Conservation (phyloP, 495 filamentous ascomycete genomes). For the Neurospora discreta region DNA sequence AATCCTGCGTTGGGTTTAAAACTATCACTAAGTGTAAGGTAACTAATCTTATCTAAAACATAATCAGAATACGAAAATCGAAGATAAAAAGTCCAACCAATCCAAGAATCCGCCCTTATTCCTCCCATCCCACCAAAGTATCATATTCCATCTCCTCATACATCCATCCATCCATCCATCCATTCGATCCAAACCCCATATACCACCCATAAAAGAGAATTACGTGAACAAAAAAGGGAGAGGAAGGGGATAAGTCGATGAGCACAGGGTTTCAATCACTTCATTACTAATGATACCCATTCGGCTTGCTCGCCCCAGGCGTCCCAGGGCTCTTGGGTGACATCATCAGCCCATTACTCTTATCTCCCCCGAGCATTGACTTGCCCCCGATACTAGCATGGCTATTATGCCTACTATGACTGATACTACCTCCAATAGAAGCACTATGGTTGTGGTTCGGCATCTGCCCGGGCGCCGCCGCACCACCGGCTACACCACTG, state of each 20-base stretch:
- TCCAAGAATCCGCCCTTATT: background rate
- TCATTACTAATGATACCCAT: conserved; percentile 7
- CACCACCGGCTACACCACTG: background rate
- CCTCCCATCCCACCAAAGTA: background rate
- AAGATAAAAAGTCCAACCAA: background rate
- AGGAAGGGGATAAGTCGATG: background rate
- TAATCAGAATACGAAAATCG: conserved; percentile 1
- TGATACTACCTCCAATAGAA: background rate
- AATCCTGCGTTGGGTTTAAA: background rate
- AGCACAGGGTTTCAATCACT: background rate
- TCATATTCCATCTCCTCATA: background rate
- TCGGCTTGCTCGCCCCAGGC: background rate
- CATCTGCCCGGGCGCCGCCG: background rate
- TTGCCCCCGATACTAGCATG: background rate
- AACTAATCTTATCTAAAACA: conserved; percentile 1
- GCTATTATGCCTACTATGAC: background rate
- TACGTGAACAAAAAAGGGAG: background rate
- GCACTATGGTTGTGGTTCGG: background rate
- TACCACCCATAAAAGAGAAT: background rate
- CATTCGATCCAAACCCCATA: background rate
- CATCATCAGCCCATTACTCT: conserved; percentile 20
- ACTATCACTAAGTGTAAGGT: background rate
- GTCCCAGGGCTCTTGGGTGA: conserved; percentile 15
- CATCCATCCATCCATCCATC: background rate
- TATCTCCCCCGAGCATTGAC: conserved; percentile 11